Base-by-base conservation (phyloP, 805 yeast species). In the Pichia ethanolica region DNA sequence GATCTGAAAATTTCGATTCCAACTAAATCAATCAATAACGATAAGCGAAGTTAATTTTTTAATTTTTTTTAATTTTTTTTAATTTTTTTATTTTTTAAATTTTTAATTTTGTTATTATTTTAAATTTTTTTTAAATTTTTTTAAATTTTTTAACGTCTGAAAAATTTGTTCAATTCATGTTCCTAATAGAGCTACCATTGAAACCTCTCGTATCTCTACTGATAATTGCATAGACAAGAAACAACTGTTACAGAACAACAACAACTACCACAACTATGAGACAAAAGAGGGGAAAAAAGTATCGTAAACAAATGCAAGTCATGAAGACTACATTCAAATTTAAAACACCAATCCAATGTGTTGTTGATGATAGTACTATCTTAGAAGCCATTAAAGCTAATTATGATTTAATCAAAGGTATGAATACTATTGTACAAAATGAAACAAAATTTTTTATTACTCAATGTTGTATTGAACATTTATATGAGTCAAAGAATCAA, bases 261-360 rank as follows among this genome's bases (percentile, higher is more conserved):
- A 20, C 20, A 33, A 26, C 9, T 25, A 38, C 28, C 32, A 38
- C n/a, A 20, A 37, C 27, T 3, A 91, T 91, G 99, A 89, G 95
- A 75, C 97, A 91, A 70, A 91, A 90, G 68, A 78, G 99, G 69
- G 96, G 97, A 47, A 91, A 91, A 67, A 75, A 93, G 1, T 93
- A 93, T 68, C 82, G 91, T 66, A 91, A 91, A 73, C 96, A 88
- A 66, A 85, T 93, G 86, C 79, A 83, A 56, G 83, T 87, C 48
- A 85, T 89, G 59, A 77, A 79, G 56, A 86, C 89, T 64, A 77
- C 95, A 7, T 93, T 91, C 77, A 86, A 86, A 59, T 93, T 93
- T 73, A 79, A 96, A 64, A 89, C 86, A 55, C 99, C 99, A 3
- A 90, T 86, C 58, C 99, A 93, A 70, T 84, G 89, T 28, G 66